Conservation (phyloP, 495 filamentous ascomycete genomes). For the Lasiosphaeris hirsuta region DNA sequence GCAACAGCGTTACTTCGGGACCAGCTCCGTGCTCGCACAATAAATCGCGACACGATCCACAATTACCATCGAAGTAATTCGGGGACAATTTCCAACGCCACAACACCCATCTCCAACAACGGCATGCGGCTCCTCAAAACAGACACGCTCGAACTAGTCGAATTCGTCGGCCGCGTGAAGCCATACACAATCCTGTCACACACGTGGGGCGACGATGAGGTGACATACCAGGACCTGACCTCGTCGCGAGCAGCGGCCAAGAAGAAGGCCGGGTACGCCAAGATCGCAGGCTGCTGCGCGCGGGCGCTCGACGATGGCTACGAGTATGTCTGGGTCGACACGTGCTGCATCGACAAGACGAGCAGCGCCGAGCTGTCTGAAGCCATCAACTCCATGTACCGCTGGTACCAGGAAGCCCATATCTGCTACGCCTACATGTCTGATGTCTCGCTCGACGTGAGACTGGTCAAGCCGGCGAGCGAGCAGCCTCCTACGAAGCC, state of each 20-base stretch:
- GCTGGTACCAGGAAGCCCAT: constrained; percentile 26
- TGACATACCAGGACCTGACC: constrained; percentile 37
- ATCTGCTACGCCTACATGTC: constrained; percentile 30
- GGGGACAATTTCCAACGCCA: neutral
- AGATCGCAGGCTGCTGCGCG: constrained; percentile 21
- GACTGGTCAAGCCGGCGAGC: neutral
- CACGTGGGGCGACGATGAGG: constrained; percentile 41
- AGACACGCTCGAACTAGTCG: constrained; percentile 16
- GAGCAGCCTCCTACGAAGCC: neutral
- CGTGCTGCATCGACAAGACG: constrained; percentile 39
- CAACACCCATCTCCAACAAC: constrained; percentile 19
- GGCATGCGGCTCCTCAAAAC: constrained; percentile 26
- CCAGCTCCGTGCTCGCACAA: no score
- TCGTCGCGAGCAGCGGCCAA: neutral
- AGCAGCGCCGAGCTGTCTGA: constrained; percentile 38
- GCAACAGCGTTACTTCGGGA: no score
- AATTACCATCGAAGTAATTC: no score
- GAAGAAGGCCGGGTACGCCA: constrained; percentile 22
- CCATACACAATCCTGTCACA: constrained; percentile 47
- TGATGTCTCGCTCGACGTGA: constrained; percentile 16
- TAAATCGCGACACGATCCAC: no score
- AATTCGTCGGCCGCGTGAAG: constrained; percentile 15
- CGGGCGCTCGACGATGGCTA: constrained; percentile 14
- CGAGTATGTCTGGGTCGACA: constrained; percentile 34
- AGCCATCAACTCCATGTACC: constrained; percentile 46